A percentile compares a stretch with the other conserved stretches of the same genome.
phyloP scores from a whole-genome alignment of 78 protist genomes.

The Anaeramoeba flamelloides region DNA sequence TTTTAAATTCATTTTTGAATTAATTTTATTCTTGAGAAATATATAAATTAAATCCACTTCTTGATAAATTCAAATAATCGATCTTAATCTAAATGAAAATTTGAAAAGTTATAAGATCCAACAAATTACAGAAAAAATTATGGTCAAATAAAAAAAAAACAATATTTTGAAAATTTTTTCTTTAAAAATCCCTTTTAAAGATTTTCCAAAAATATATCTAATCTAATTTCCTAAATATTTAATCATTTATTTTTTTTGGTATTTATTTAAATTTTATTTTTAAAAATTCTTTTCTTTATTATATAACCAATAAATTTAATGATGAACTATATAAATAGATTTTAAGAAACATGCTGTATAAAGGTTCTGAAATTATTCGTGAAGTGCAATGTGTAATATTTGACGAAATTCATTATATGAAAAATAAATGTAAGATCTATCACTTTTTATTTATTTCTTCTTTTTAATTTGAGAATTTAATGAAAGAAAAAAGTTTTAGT shows the following conservation, averaged over 20 bases:
- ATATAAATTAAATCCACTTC: too few relatives aligned
- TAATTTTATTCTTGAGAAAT: too few relatives aligned
- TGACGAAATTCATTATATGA: conserved; percentile 76
- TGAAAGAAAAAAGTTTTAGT: too few relatives aligned
- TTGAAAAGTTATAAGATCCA: too few relatives aligned
- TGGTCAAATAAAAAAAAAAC: too few relatives aligned
- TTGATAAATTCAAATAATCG: too few relatives aligned
- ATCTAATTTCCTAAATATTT: not conserved
- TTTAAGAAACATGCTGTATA: conserved; percentile 85
- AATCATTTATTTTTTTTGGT: not conserved
- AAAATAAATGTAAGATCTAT: not conserved
- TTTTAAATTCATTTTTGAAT: too few relatives aligned
- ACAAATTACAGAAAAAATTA: too few relatives aligned
- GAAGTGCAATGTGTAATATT: conserved; percentile 69
- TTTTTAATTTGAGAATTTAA: too few relatives aligned
- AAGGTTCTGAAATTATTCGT: conserved; percentile 71
- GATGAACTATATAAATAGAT: conserved; percentile 10
- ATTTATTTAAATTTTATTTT: not conserved
- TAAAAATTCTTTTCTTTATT: not conserved
- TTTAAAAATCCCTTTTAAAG: not conserved
- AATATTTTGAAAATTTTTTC: too few relatives aligned
- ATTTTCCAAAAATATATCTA: not conserved
- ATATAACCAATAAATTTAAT: not conserved
- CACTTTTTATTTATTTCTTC: too few relatives aligned
- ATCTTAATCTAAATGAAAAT: too few relatives aligned